Conservation (phyloP, 2,329 filamentous ascomycete genomes). For the Hypoxylon sp. region DNA sequence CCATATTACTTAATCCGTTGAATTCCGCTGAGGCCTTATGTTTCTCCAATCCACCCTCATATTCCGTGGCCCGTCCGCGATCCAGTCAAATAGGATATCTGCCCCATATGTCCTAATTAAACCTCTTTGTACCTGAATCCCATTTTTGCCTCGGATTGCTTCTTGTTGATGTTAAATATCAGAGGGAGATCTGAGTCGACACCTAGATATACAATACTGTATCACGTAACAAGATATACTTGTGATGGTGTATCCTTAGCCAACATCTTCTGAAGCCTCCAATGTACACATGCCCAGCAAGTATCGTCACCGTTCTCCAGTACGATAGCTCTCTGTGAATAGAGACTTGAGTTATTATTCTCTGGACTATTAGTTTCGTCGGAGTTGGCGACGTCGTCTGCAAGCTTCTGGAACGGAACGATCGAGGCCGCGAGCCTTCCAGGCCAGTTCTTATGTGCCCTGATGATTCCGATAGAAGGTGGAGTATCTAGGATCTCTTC, state of each 20-base stretch:
- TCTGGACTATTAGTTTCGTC: neutral
- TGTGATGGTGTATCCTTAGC: neutral
- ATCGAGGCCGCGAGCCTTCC: neutral
- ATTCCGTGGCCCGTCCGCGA: neutral
- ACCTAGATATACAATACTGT: neutral
- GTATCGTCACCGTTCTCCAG: neutral
- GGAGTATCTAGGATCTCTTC: conserved; percentile 3
- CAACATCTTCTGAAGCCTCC: neutral
- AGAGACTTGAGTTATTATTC: neutral
- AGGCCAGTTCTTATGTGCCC: neutral
- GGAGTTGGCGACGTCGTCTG: neutral
- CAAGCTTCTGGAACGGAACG: neutral
- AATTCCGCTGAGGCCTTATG: no score
- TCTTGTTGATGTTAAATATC: neutral
- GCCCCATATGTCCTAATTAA: neutral
- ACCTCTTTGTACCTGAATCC: neutral
- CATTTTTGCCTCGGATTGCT: neutral
- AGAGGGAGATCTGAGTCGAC: neutral
- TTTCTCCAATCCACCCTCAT: no score
- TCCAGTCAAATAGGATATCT: neutral
- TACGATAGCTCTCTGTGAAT: neutral
- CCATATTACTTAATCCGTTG: no score
- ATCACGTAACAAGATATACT: neutral
- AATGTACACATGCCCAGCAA: neutral
- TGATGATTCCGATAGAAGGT: neutral